Percentiles rank a stretch among this genome's conserved stretches.
Conservation (phyloP, 768 basidiomycete species). For the Leccinellum rugosiceps region DNA sequence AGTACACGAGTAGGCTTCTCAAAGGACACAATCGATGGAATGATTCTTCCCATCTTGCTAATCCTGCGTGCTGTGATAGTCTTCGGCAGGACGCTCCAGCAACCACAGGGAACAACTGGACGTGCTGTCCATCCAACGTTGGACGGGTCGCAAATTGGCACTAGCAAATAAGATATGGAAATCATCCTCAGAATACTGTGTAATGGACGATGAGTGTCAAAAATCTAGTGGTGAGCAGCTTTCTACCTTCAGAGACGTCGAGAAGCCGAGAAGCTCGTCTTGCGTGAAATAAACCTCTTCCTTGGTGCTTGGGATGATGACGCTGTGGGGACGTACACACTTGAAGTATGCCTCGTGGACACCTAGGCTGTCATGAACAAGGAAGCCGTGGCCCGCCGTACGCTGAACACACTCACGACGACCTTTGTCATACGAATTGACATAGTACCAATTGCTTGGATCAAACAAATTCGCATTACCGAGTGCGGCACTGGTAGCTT, state of each 20-base stretch:
- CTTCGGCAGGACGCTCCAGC: constrained; percentile 67
- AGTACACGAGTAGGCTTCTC: constrained; percentile 72
- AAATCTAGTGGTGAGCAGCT: not conserved
- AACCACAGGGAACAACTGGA: constrained; percentile 84
- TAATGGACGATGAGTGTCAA: constrained; percentile 1
- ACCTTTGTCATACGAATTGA: constrained; percentile 54
- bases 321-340: constrained; percentile 56
- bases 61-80: constrained; percentile 55
- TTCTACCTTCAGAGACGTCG: constrained; percentile 80
- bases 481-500: constrained; percentile 62
- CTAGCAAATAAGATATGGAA: constrained; percentile 65
- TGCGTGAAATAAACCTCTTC: constrained; percentile 52
- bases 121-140: constrained; percentile 77
- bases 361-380: constrained; percentile 39
- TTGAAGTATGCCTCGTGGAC: constrained; percentile 82
- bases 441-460: constrained; percentile 72
- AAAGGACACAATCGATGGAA: constrained; percentile 78
- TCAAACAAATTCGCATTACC: constrained; percentile 65
- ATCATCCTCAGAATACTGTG: constrained; percentile 77
- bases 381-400: not conserved
- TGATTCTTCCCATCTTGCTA: constrained; percentile 98
- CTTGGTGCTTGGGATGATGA: constrained; percentile 48
- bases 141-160: constrained; percentile 76
- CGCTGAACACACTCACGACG: constrained; percentile 35
- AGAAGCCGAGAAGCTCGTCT: constrained; percentile 80